Evolutionary conservation across 345 rosid species (phyloP).

Genomic region (Sisymbrium irio): DNA sequence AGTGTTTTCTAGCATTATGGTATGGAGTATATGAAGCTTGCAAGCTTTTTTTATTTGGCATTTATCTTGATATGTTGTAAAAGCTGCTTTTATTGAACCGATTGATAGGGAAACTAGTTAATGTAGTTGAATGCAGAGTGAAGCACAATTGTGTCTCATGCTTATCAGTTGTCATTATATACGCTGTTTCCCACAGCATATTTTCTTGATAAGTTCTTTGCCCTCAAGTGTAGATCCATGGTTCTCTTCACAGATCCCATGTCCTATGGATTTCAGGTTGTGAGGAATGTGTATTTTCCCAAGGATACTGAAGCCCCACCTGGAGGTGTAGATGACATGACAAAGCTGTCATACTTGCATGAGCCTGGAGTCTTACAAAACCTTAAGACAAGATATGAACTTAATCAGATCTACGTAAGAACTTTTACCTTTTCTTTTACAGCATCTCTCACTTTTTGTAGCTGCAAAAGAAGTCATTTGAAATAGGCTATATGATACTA

Average conservation of each 20-base stretch:
- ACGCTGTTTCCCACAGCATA: background rate
- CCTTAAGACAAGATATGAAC: conserved; percentile 76
- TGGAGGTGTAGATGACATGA: conserved; percentile 97
- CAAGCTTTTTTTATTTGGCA: too few species aligned
- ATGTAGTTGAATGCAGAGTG: background rate
- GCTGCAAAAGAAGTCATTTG: conserved; percentile 22
- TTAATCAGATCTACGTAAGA: conserved; percentile 83
- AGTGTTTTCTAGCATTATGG: background rate
- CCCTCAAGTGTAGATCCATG: background rate
- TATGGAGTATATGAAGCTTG: background rate
- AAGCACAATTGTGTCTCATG: background rate
- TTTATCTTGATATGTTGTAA: conserved; percentile 16
- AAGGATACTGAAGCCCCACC: conserved; percentile 82
- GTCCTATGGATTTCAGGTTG: conserved; percentile 46
- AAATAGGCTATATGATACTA: conserved; percentile 20
- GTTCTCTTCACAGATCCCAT: conserved; percentile 14
- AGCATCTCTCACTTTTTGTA: conserved; percentile 6
- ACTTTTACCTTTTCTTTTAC: conserved; percentile 4
- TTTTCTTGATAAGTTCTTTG: conserved; percentile 13
- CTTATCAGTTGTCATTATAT: background rate
- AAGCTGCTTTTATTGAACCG: background rate
- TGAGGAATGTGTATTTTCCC: conserved; percentile 62
- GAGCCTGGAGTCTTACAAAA: conserved; percentile 90
- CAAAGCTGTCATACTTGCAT: conserved; percentile 86
- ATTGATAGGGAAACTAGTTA: conserved; percentile 8